Base-by-base conservation (phyloP, 1,284 basidiomycete species). In the Filobasidium uniguttulatum region DNA sequence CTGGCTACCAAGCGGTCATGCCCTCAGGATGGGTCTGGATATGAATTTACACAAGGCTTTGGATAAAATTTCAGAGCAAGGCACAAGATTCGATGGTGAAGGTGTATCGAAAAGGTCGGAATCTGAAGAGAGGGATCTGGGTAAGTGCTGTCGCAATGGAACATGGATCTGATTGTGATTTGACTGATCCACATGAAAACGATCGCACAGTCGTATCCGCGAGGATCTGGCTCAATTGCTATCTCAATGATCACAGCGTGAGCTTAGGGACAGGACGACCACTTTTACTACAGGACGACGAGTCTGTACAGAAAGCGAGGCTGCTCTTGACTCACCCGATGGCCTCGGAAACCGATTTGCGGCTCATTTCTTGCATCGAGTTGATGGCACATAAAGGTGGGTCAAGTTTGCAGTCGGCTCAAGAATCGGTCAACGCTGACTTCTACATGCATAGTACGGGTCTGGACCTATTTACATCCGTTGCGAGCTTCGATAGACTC, bases 11-110 rank as follows among this genome's bases (percentile, higher is more conserved):
- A 83, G 83, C 47, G 68, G 67, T 3, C 85, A 93, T 62, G 89
- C 89, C 3, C 82, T 94, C 77, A 79, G 89, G 34, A 91, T 93
- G 85, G 89, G 86, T 7, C 72, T 94, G 51, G 89, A 94, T 65
- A 79, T 94, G 48, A 88, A 89, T 29, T 73, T 94, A 20, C 88
- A 94, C 65, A 79, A 84, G 34, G 87, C 86, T 1, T 70, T 93
- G 41, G 88, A 91, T 65, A 90, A 87, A 63, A 75, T 94, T n/a
- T 84, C 83, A 1, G 84, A 88, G 52, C 52, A 75, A 19, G 57
- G 56, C 50, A 44, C 19, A 40, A 49, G 52, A 5, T 43, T 44
- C 15, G 56, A 59, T 40, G 77, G 75, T 28, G 81, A 82, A 63
- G 75, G 78, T 56, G n/a, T n/a, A n/a, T n/a, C n/a, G n/a, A 73